Base-by-base conservation (phyloP, 2,329 filamentous ascomycete genomes). In the Aspergillus brasiliensis region DNA sequence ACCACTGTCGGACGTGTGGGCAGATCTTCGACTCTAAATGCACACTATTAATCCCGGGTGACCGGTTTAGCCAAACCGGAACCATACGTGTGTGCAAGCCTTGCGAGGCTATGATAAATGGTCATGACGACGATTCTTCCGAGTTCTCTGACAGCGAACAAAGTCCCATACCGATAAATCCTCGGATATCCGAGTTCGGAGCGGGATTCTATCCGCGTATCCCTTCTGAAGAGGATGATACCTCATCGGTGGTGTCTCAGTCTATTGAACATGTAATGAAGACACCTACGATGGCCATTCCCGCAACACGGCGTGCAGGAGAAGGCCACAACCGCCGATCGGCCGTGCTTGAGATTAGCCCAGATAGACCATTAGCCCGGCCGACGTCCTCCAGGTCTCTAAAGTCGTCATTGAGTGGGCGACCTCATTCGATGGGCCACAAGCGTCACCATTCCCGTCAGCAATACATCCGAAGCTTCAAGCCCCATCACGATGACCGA, bases 21-120 rank as follows among this genome's bases (percentile, higher is more conserved):
- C 96, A 96, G 71, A 99, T 99, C 47, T 99, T 99, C 71, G 95
- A 98, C 75, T 91, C 91, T 4, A 96, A 96, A 75, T 99, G 95
- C 77, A 99, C 94, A 0, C 90, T 90, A 5, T 88, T 94, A n/a
- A 91, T 98, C 23, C 86, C 92, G 5, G 95, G 94, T 5, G 86
- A 90, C 64, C 88, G 89, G 52, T 98, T 99, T 73, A 93, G 92
- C 15, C 92, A 97, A 52, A 86, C 88, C 51, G 91, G 92, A 6
- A 91, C 88, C 13, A 82, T 99, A 44, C 86, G 94, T 60, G 91
- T 99, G 11, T 99, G 95, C 79, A 97, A 93, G 69, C 91, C 91
- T 21, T 99, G 95, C 69, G 88, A 98, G 66, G 86, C 87, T 56
- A 92, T 98, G 71, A 96, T 99, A 67, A 92, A 93, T 67, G 90